Evolutionary conservation across 768 basidiomycete species (phyloP).

Genomic region (Pleurotus salmoneostramineus): DNA sequence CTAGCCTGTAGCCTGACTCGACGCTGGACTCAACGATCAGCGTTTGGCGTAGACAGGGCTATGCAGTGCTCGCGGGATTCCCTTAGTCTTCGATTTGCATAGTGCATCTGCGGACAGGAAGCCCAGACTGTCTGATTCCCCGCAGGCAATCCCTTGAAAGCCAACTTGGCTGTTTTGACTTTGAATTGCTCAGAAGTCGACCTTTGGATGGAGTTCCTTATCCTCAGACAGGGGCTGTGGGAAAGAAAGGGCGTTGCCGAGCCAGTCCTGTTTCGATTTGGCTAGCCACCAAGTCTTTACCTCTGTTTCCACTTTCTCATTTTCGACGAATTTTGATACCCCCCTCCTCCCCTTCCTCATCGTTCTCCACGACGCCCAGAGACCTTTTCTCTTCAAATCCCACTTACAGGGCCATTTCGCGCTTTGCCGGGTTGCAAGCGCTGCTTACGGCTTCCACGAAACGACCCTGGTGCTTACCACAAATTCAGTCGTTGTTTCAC

Average conservation of each 20-base stretch:
- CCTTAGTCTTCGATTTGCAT: too few relatives aligned
- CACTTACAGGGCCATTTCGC: slow-evolving; percentile 8
- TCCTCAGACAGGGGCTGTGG: background rate
- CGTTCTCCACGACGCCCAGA: slow-evolving; percentile 3
- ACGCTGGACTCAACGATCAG: too few relatives aligned
- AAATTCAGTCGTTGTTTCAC: slow-evolving; percentile 13
- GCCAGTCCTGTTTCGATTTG: background rate
- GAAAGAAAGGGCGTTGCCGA: background rate
- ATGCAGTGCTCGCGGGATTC: too few relatives aligned
- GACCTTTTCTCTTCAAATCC: background rate
- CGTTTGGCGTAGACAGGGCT: too few relatives aligned
- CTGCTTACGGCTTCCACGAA: slow-evolving; percentile 36
- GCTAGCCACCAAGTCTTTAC: background rate
- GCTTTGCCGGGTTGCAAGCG: slow-evolving; percentile 33
- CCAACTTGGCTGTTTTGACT: too few relatives aligned
- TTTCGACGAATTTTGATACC: background rate
- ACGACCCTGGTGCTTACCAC: slow-evolving; percentile 9
- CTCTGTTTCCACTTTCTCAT: background rate
- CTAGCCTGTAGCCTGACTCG: too few relatives aligned
- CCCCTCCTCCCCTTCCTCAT: background rate
- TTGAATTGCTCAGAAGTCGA: too few relatives aligned
- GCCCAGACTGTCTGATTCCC: too few relatives aligned
- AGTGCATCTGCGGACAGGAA: too few relatives aligned
- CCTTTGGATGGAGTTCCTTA: background rate
- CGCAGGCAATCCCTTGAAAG: too few relatives aligned